Conservation (phyloP, 768 basidiomycete species). For the Collybiopsis luxurians region DNA sequence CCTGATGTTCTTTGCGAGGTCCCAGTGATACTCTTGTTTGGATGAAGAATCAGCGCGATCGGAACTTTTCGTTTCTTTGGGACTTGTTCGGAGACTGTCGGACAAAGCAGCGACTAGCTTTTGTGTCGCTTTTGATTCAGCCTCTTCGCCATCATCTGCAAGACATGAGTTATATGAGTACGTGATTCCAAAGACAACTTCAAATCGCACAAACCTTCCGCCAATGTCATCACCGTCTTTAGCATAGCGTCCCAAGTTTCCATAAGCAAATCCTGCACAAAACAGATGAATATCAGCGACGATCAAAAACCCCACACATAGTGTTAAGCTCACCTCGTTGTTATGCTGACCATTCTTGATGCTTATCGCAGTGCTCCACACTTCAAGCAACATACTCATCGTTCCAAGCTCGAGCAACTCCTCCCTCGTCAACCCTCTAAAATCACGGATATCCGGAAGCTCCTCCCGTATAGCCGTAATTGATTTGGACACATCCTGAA, state of each 20-base stretch:
- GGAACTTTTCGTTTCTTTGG: background rate
- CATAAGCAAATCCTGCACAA: background rate
- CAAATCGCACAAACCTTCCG: background rate
- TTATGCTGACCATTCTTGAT: slow-evolving; percentile 35
- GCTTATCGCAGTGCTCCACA: slow-evolving; percentile 54
- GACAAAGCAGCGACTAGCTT: background rate
- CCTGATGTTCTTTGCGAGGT: slow-evolving; percentile 48
- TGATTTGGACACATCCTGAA: slow-evolving; percentile 37
- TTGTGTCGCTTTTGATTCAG: background rate
- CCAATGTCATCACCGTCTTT: background rate
- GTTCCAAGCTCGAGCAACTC: slow-evolving; percentile 55
- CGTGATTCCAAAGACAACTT: background rate
- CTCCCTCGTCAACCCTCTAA: slow-evolving; percentile 54
- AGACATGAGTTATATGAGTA: background rate
- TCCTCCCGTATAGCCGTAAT: slow-evolving; percentile 55
- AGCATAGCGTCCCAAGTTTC: slow-evolving; percentile 9
- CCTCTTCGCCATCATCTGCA: slow-evolving; percentile 1
- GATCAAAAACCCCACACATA: background rate
- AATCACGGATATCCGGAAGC: slow-evolving; percentile 49
- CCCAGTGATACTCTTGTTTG: background rate
- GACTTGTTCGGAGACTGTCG: slow-evolving; percentile 2
- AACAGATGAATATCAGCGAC: background rate
- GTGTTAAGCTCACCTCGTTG: slow-evolving; percentile 45
- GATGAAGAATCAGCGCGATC: background rate
- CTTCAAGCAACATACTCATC: slow-evolving; percentile 46